Evolutionary conservation across 495 filamentous ascomycete genomes (phyloP).

Genomic region (Neurospora sp.): DNA sequence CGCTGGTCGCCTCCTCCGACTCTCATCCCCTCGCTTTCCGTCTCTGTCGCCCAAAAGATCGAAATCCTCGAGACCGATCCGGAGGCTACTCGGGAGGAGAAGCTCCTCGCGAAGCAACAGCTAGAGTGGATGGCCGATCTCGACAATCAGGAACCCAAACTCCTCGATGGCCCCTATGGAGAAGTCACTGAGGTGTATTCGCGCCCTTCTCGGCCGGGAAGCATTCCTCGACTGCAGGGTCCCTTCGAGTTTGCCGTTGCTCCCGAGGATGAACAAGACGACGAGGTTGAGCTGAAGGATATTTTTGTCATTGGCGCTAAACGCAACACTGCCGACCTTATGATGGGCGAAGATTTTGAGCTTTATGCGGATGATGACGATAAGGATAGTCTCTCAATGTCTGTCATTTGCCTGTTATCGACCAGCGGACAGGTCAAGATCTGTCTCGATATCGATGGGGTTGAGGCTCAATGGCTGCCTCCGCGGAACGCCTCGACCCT

Average conservation of each 20-base stretch:
- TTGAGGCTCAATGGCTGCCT: slow-evolving; percentile 81
- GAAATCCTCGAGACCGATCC: slow-evolving; percentile 50
- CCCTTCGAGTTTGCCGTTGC: slow-evolving; percentile 66
- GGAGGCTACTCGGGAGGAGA: slow-evolving; percentile 41
- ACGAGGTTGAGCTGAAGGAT: slow-evolving; percentile 51
- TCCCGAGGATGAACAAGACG: slow-evolving; percentile 53
- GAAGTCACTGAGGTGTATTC: slow-evolving; percentile 51
- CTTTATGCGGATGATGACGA: slow-evolving; percentile 44
- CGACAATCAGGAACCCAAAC: slow-evolving; percentile 61
- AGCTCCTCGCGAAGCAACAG: slow-evolving; percentile 57
- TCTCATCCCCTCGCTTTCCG: slow-evolving; percentile 64
- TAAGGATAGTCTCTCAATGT: slow-evolving; percentile 57
- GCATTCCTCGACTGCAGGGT: slow-evolving; percentile 72
- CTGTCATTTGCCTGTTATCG: slow-evolving; percentile 66
- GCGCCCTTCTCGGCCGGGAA: slow-evolving; percentile 59
- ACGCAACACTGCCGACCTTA: slow-evolving; percentile 46
- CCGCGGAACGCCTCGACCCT: slow-evolving; percentile 34
- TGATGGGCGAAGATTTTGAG: slow-evolving; percentile 51
- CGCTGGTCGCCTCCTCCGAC: slow-evolving; percentile 73
- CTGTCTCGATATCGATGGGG: slow-evolving; percentile 68
- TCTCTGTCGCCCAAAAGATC: slow-evolving; percentile 58
- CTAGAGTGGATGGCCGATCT: slow-evolving; percentile 75
- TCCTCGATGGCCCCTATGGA: slow-evolving; percentile 30
- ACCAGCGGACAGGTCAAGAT: slow-evolving; percentile 64
- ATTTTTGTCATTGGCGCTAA: slow-evolving; percentile 45